Conservation (phyloP, 2,329 filamentous ascomycete genomes). For the Ascomycota sp. region DNA sequence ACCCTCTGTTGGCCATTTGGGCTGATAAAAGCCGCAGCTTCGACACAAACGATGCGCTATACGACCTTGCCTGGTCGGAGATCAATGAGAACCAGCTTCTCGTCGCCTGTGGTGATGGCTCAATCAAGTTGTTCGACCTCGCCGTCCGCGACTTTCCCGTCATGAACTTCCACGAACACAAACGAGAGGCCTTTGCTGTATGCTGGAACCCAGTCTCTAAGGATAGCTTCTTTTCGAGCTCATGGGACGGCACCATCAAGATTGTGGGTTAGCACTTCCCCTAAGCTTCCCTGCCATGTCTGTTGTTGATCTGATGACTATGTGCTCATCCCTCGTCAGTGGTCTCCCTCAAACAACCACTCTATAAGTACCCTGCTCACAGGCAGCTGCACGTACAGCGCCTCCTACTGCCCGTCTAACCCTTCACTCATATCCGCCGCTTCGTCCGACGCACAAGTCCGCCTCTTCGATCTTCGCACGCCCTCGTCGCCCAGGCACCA, state of each 20-base stretch:
- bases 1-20: background rate
- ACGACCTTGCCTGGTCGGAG: conserved; percentile 90
- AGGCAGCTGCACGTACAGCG: conserved; percentile 83
- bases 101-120: conserved; percentile 78
- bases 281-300: no score
- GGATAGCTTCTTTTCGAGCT: conserved; percentile 73
- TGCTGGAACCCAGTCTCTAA: conserved; percentile 86
- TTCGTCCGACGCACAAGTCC: conserved; percentile 70
- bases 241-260: conserved; percentile 93
- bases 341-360: conserved; percentile 58
- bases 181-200: conserved; percentile 78
- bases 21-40: conserved; percentile 33
- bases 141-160: conserved; percentile 67
- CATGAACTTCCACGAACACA: conserved; percentile 84
- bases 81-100: conserved; percentile 88
- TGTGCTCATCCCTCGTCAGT: conserved; percentile 23
- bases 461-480: conserved; percentile 79
- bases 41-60: conserved; percentile 92
- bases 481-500: conserved; percentile 77
- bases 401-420: conserved; percentile 76
- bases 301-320: background rate
- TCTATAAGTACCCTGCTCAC: conserved; percentile 76
- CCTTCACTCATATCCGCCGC: conserved; percentile 73
- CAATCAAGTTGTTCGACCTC: conserved; percentile 84
- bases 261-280: conserved; percentile 29